Percentiles rank a stretch among this genome's conserved stretches.
Evolutionary conservation across 2,329 filamentous ascomycete species (phyloP).

Genomic region (Exutisphaerella laricina): DNA sequence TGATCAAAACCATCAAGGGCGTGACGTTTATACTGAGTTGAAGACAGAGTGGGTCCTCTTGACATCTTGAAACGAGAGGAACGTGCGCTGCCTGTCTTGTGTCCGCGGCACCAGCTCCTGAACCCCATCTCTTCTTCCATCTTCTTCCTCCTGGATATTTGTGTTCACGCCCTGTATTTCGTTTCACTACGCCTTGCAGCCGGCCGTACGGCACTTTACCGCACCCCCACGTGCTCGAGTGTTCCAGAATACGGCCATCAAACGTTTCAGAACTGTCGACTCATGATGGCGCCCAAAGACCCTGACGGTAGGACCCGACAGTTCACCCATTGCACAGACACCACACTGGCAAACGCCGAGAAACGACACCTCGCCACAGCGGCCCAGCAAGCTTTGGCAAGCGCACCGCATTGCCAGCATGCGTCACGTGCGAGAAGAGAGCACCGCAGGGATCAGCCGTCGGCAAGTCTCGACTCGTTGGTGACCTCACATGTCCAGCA

Average conservation of each 20-base stretch:
- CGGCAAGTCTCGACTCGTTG: background rate
- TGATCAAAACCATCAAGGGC: background rate
- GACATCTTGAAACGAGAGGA: too few relatives aligned
- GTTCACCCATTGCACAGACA: too few relatives aligned
- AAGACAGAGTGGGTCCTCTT: constrained; percentile 6
- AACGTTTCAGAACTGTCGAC: constrained; percentile 4
- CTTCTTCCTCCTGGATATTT: background rate
- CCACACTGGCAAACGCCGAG: too few relatives aligned
- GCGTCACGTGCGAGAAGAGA: constrained; percentile 1
- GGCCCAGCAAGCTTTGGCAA: background rate
- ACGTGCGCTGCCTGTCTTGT: constrained; percentile 1
- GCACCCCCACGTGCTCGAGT: background rate
- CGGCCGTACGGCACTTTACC: background rate
- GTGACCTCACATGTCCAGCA: too few relatives aligned
- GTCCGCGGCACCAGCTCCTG: background rate
- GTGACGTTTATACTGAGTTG: constrained; percentile 8
- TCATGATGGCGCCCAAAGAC: constrained; percentile 4
- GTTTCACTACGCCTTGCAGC: constrained; percentile 2
- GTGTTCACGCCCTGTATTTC: background rate
- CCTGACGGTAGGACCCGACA: too few relatives aligned
- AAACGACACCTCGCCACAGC: background rate
- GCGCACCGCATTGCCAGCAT: background rate
- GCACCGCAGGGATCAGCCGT: background rate
- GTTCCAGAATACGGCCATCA: constrained; percentile 5
- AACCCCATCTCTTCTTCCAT: background rate